Percentiles rank a stretch among this genome's conserved stretches.
Conservation (phyloP, 1,139 yeast genomes). For the Geotrichum candidum region DNA sequence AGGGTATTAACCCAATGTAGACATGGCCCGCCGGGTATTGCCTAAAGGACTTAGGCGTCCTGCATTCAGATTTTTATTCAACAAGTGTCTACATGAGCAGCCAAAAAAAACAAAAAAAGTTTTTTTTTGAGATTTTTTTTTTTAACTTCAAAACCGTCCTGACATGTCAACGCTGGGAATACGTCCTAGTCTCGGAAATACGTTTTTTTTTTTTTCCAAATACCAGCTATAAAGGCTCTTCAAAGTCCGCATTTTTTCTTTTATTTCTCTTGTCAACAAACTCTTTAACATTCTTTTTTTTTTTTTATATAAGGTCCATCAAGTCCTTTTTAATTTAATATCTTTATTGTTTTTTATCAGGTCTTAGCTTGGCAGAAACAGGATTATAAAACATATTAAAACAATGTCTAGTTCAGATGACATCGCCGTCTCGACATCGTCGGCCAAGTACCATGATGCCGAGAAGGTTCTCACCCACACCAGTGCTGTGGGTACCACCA, state of each 20-base stretch:
- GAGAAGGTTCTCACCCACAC: slow-evolving; percentile 2
- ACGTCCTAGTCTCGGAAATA: neutral
- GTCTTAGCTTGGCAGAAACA: neutral
- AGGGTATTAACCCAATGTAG: too few relatives aligned
- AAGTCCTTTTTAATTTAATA: neutral
- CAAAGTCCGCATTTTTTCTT: neutral
- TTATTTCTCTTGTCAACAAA: neutral
- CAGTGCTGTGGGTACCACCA: neutral
- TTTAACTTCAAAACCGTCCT: neutral
- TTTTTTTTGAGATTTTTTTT: too few relatives aligned
- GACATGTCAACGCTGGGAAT: neutral
- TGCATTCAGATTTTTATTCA: too few relatives aligned
- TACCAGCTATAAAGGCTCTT: neutral
- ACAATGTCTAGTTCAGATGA: neutral
- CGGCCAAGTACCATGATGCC: neutral
- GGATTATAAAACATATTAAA: neutral
- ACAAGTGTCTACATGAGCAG: too few relatives aligned
- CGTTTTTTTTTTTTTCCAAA: neutral
- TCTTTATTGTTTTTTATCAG: neutral
- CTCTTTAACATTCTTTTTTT: neutral
- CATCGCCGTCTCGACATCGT: neutral
- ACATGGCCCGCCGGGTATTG: too few relatives aligned
- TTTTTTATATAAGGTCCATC: neutral
- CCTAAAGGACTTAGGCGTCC: too few relatives aligned
- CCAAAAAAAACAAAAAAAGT: neutral